Conservation (phyloP, 2,329 filamentous ascomycete species). For the Colletotrichum viniferum region DNA sequence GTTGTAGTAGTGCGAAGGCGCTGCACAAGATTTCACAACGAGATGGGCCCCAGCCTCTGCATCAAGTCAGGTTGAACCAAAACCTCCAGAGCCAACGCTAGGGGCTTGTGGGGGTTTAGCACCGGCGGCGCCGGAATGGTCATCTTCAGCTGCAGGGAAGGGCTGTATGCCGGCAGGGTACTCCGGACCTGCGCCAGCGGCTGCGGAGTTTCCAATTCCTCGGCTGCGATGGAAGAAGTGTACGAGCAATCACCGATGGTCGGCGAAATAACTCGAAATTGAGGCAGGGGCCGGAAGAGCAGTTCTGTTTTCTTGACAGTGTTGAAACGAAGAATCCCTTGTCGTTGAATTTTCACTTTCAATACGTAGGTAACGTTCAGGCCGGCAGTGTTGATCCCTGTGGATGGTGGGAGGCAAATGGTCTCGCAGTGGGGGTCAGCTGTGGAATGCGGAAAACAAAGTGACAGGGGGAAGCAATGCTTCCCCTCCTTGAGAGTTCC, state of each 20-base stretch:
- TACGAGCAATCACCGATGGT: background rate
- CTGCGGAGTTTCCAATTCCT: background rate
- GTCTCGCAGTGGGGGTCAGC: background rate
- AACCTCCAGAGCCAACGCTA: background rate
- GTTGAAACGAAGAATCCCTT: background rate
- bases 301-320: background rate
- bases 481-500: background rate
- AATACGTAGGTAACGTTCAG: background rate
- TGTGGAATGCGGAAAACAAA: background rate
- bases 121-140: background rate
- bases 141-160: background rate
- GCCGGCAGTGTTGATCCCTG: background rate
- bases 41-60: background rate
- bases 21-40: background rate
- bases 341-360: background rate
- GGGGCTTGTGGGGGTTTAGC: background rate
- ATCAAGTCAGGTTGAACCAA: background rate
- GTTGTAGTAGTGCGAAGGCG: background rate
- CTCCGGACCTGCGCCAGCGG: background rate
- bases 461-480: background rate
- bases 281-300: background rate
- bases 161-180: background rate
- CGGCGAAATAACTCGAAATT: background rate
- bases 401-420: background rate
- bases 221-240: background rate